These are phyloP conservation scores for Phytopythium ostracodes DNA, from an alignment of 352 stramenopile genomes.

Conservation along the genomic window DNA sequence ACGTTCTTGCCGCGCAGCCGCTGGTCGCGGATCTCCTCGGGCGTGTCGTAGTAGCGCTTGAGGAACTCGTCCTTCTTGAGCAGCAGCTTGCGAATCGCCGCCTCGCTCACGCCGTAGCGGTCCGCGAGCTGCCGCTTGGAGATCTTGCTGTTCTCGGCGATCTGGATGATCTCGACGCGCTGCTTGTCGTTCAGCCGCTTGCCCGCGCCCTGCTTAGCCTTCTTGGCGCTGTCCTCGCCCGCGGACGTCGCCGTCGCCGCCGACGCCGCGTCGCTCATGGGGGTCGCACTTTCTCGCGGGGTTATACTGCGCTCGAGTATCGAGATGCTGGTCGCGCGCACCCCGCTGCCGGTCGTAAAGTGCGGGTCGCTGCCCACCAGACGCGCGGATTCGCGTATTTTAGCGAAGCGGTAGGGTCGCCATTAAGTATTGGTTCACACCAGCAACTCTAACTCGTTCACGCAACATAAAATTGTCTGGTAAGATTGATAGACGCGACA, in stretches of 20 bases:
- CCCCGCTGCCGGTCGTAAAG: slow-evolving; percentile 11
- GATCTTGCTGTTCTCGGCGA: slow-evolving; percentile 71
- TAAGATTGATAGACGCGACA: too few species aligned
- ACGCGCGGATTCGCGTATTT: slow-evolving; percentile 8
- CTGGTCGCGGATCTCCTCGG: slow-evolving; percentile 70
- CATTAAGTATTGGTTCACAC: background rate
- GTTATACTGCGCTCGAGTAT: background rate
- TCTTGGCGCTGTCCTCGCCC: slow-evolving; percentile 43
- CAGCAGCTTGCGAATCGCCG: slow-evolving; percentile 75
- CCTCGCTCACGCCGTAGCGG: slow-evolving; percentile 75
- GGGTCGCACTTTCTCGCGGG: background rate
- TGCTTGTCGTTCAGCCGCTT: slow-evolving; percentile 81
- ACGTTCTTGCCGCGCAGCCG: slow-evolving; percentile 61
- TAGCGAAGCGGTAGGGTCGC: background rate
- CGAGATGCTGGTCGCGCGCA: background rate
- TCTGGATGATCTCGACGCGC: slow-evolving; percentile 82
- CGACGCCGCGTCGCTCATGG: background rate
- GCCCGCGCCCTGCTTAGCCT: slow-evolving; percentile 58
- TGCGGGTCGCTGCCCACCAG: slow-evolving; percentile 8
- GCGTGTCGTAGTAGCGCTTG: slow-evolving; percentile 76
- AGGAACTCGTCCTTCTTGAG: slow-evolving; percentile 81
- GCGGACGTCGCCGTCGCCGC: background rate
- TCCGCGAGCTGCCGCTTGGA: slow-evolving; percentile 75
- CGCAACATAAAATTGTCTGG: background rate
- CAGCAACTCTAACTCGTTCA: background rate